These are phyloP conservation scores for Verticillium dahliae DNA, from an alignment of 2,329 filamentous ascomycete species.

Conservation along the genomic window DNA sequence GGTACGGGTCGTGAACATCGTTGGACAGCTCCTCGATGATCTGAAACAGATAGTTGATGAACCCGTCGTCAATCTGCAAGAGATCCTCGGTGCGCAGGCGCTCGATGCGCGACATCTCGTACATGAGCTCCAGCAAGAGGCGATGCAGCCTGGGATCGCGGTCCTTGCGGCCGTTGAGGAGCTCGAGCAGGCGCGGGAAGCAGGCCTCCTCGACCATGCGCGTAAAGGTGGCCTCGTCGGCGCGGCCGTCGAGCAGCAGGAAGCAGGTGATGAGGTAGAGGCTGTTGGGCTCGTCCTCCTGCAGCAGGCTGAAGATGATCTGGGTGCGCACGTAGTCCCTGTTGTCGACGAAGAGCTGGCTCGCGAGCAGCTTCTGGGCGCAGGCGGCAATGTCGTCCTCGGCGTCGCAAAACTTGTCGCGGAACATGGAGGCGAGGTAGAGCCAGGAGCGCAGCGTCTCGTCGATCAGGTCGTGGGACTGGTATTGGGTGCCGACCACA, in stretches of 20 bases:
- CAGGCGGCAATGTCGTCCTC: constrained; percentile 78
- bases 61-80: constrained; percentile 68
- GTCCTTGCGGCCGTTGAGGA: constrained; percentile 62
- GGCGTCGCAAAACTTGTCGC: constrained; percentile 66
- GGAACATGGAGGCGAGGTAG: constrained; percentile 66
- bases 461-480: constrained; percentile 61
- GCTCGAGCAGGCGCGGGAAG: constrained; percentile 75
- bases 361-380: constrained; percentile 70
- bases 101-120: constrained; percentile 95
- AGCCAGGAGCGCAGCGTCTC: constrained; percentile 81
- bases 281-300: constrained; percentile 79
- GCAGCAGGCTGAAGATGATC: constrained; percentile 82
- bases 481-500: constrained; percentile 39
- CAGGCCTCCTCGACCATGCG: constrained; percentile 82
- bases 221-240: constrained; percentile 71
- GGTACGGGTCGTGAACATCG: constrained; percentile 86
- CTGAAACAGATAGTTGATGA: constrained; percentile 76
- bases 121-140: constrained; percentile 79
- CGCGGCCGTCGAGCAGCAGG: constrained; percentile 78
- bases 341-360: constrained; percentile 66
- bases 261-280: constrained; percentile 79
- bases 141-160: constrained; percentile 69
- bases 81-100: constrained; percentile 71
- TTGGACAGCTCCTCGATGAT: constrained; percentile 84
- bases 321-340: constrained; percentile 85